phyloP scores from a whole-genome alignment of 345 rosid species.

The Psidium friedrichsthalianum region DNA sequence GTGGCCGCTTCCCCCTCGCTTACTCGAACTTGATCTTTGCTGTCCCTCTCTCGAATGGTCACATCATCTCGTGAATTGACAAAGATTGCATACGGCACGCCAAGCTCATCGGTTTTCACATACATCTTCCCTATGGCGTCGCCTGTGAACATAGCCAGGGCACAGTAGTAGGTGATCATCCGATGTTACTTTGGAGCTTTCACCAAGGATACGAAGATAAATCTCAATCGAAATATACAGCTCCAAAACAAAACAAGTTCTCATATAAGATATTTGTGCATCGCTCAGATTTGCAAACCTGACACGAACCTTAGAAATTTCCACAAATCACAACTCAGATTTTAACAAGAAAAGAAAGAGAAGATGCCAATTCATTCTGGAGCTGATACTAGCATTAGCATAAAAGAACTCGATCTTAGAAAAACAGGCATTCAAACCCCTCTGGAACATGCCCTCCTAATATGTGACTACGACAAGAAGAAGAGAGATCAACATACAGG shows the following conservation, averaged over 20 bases:
- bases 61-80: constrained; percentile 51
- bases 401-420: too few species aligned
- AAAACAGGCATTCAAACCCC: too few species aligned
- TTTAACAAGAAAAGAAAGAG: too few species aligned
- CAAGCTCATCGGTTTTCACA: constrained; percentile 43
- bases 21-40: constrained; percentile 34
- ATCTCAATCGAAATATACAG: not conserved
- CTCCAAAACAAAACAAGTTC: not conserved
- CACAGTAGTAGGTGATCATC: not conserved
- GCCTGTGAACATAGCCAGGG: constrained; percentile 22
- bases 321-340: too few species aligned
- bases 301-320: too few species aligned
- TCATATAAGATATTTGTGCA: too few species aligned
- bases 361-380: too few species aligned
- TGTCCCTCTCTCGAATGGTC: constrained; percentile 60
- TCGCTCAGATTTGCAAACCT: too few species aligned
- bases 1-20: constrained; percentile 46
- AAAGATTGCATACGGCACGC: constrained; percentile 45
- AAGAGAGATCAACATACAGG: too few species aligned
- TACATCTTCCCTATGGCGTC: constrained; percentile 86
- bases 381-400: too few species aligned
- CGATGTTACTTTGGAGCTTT: not conserved
- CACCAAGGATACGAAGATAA: not conserved
- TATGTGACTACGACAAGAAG: too few species aligned
- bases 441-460: too few species aligned